A percentile compares a stretch with the other conserved stretches of the same genome.
Conservation (phyloP, 2,329 filamentous ascomycete species). For the Diaporthe humulicola region DNA sequence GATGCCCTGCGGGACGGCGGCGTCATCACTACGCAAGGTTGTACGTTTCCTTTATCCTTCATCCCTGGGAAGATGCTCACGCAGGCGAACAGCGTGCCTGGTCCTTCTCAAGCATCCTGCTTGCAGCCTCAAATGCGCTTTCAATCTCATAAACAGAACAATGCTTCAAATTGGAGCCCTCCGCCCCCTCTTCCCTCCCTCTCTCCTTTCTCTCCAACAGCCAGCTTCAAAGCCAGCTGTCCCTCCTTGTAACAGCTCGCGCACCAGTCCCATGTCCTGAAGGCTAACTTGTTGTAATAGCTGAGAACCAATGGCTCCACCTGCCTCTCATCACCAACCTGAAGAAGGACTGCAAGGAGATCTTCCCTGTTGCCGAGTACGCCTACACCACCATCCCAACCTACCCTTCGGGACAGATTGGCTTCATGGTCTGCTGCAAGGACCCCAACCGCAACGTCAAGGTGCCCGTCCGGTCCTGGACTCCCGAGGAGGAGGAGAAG, state of each 20-base stretch:
- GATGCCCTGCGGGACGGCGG: conserved; percentile 93
- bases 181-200: neutral
- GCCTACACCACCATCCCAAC: conserved; percentile 99
- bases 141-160: conserved; percentile 13
- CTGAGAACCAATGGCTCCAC: conserved; percentile 99
- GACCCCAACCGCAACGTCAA: conserved; percentile 86
- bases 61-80: conserved; percentile 44
- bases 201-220: neutral
- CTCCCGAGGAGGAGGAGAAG: conserved; percentile 89
- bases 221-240: neutral
- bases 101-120: conserved; percentile 39
- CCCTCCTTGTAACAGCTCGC: neutral
- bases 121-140: conserved; percentile 33
- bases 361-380: conserved; percentile 98
- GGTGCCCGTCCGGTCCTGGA: conserved; percentile 86
- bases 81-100: conserved; percentile 52
- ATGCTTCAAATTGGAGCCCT: neutral
- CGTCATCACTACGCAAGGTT: conserved; percentile 99
- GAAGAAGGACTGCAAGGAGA: conserved; percentile 95
- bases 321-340: conserved; percentile 92
- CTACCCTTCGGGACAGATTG: conserved; percentile 98
- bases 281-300: conserved; percentile 59
- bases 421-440: conserved; percentile 99
- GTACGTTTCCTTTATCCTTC: conserved; percentile 82
- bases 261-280: neutral